phyloP scores from a whole-genome alignment of 192 early-diverging fungal genomes.

The Podila epicladia region DNA sequence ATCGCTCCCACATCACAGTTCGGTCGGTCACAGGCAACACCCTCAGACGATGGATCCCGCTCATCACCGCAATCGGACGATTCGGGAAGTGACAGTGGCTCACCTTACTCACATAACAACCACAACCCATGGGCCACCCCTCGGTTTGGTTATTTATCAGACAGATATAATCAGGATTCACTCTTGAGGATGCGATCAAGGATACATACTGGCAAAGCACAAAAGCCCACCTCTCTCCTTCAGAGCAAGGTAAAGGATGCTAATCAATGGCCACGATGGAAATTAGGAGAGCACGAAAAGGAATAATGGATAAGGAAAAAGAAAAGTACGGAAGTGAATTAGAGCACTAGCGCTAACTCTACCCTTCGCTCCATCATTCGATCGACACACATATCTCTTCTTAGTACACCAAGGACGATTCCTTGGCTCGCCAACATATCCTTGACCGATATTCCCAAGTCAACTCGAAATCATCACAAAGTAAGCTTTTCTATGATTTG shows the following conservation, averaged over 20 bases:
- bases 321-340: no score
- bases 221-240: conserved; percentile 25
- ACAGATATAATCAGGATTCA: conserved; percentile 21
- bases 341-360: no score
- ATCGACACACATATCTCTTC: neutral
- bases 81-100: neutral
- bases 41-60: conserved; percentile 9
- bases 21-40: conserved; percentile 1
- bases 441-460: conserved; percentile 10
- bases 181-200: conserved; percentile 32
- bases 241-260: conserved; percentile 36
- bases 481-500: conserved; percentile 7
- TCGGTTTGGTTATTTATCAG: conserved; percentile 1
- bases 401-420: conserved; percentile 41
- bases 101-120: neutral
- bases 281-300: neutral
- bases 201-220: conserved; percentile 41
- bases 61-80: neutral
- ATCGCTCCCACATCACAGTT: conserved; percentile 20
- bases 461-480: conserved; percentile 1
- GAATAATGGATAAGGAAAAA: no score
- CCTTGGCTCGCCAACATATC: conserved; percentile 23
- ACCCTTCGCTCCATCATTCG: neutral
- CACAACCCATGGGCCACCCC: neutral
- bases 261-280: neutral